phyloP scores from a whole-genome alignment of 2,329 filamentous ascomycete genomes.

The Paraphaeosphaeria minitans region DNA sequence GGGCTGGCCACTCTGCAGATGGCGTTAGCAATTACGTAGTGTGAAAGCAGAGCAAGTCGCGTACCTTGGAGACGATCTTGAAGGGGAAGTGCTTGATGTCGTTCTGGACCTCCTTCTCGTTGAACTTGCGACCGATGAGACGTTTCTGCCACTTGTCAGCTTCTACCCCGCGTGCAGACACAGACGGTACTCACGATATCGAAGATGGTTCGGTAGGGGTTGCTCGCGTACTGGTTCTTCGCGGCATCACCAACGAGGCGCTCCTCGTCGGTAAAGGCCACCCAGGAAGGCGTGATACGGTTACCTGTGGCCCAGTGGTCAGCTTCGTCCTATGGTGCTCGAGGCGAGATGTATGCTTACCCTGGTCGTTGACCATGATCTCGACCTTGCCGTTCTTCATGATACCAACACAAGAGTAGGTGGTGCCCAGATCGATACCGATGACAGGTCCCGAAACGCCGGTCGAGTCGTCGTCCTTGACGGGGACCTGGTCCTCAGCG shows the following conservation, averaged over 20 bases:
- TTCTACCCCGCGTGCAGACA: slow-evolving; percentile 5
- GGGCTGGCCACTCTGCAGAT: slow-evolving; percentile 73
- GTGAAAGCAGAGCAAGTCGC: neutral
- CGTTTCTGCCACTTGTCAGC: slow-evolving; percentile 52
- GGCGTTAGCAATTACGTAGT: neutral
- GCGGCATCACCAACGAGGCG: slow-evolving; percentile 91
- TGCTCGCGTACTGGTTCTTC: slow-evolving; percentile 55
- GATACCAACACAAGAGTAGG: slow-evolving; percentile 45
- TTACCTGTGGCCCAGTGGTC: slow-evolving; percentile 42
- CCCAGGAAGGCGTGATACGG: slow-evolving; percentile 69
- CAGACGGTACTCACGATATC: slow-evolving; percentile 41
- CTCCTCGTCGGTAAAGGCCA: slow-evolving; percentile 96
- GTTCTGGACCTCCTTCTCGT: slow-evolving; percentile 74
- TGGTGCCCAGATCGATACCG: slow-evolving; percentile 46
- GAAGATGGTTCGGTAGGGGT: slow-evolving; percentile 57
- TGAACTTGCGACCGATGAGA: slow-evolving; percentile 58
- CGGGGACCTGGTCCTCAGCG: slow-evolving; percentile 70
- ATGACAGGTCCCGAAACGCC: slow-evolving; percentile 50
- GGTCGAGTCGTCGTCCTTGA: slow-evolving; percentile 67
- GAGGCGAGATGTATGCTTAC: slow-evolving; percentile 27
- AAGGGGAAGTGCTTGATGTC: slow-evolving; percentile 99
- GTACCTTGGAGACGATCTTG: slow-evolving; percentile 79
- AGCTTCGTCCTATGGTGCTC: slow-evolving; percentile 16
- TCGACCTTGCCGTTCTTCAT: slow-evolving; percentile 52
- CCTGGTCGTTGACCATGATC: slow-evolving; percentile 53